Conservation (phyloP, 257 asterid genomes). For the Anisodus acutangulus region DNA sequence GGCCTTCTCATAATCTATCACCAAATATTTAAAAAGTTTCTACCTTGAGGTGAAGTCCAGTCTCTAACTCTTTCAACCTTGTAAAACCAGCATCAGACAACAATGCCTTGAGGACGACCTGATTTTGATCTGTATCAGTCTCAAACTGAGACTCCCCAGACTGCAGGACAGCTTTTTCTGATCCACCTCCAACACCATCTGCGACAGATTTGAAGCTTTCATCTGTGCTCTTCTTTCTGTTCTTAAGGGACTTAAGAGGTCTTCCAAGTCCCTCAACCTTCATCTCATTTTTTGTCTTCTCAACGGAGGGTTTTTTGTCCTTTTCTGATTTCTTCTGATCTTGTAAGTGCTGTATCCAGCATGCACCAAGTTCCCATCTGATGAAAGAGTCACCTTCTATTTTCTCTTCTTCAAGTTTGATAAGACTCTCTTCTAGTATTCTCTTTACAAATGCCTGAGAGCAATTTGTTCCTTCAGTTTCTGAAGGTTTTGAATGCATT, state of each 20-base stretch:
- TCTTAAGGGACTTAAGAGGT: slow-evolving; percentile 86
- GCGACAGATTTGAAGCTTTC: slow-evolving; percentile 45
- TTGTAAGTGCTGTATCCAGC: slow-evolving; percentile 98
- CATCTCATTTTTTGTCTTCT: slow-evolving; percentile 77
- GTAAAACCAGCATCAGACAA: slow-evolving; percentile 74
- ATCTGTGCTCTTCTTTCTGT: slow-evolving; percentile 65
- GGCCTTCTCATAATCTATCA: slow-evolving; percentile 19
- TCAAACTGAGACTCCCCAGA: slow-evolving; percentile 55
- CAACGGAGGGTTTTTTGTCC: slow-evolving; percentile 71
- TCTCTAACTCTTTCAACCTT: slow-evolving; percentile 80
- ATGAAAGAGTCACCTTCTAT: slow-evolving; percentile 59
- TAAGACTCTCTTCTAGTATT: slow-evolving; percentile 82
- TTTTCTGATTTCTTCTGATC: slow-evolving; percentile 93
- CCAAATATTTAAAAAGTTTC: background rate
- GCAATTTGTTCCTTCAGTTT: slow-evolving; percentile 57
- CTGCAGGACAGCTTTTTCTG: slow-evolving; percentile 46
- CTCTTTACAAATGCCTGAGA: slow-evolving; percentile 68
- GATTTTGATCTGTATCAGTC: slow-evolving; percentile 59
- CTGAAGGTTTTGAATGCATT: slow-evolving; percentile 50
- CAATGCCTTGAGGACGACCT: slow-evolving; percentile 58
- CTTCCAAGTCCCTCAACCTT: slow-evolving; percentile 97
- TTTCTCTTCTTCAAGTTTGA: slow-evolving; percentile 78
- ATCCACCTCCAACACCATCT: slow-evolving; percentile 53
- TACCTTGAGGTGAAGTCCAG: slow-evolving; percentile 94
- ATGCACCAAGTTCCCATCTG: slow-evolving; percentile 99